Base-by-base conservation (phyloP, 805 yeast genomes). In the Lipomyces kockii region DNA sequence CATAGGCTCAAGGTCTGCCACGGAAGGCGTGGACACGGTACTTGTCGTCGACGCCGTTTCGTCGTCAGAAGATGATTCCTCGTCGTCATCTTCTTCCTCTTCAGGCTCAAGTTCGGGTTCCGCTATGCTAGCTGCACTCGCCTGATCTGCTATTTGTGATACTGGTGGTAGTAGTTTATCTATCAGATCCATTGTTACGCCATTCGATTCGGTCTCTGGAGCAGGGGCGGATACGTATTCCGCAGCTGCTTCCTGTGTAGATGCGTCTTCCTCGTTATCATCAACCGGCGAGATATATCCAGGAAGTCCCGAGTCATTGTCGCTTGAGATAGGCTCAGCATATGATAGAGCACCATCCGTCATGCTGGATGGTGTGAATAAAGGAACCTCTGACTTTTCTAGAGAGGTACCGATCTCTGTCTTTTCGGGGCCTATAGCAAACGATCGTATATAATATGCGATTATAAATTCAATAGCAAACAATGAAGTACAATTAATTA, bases 1-100 rank as follows among this genome's bases (percentile, higher is more conserved):
- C 8, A 56, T 56, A 2, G 69, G 64, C 49, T 43, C 49, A n/a
- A 43, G 49, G 34, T 62, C 64, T 12, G 63, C 64, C 46, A 59
- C 55, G 25, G 70, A 64, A 25, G 56, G 52, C 29, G 60, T 53
- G 22, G 70, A 60, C 1, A 46, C 64, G 25, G 62, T 58, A 1
- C 61, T 46, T 14, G 49, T 37, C 5, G 62, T n/a, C 12, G 64
- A 51, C 11, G 60, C 64, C 22, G 62, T 37, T 8, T 55, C 62
- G 17, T 64, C 67, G 34, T 60, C 67, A 3, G 32, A 29, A n/a
- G 61, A 56, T 3, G 60, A 54, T 7, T 49, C 46, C 6, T 39
- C 56, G 17, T 20, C 51, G 9, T 52, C 66, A 2, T 54, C 55
- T 11, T 39, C 62, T 34, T 29, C 29, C 54, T n/a, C 60, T 4